Evolutionary conservation across 495 filamentous ascomycete genomes (phyloP), one percentile per base, ranked within the genome.

Genomic region (Aspergillus leporis): DNA sequence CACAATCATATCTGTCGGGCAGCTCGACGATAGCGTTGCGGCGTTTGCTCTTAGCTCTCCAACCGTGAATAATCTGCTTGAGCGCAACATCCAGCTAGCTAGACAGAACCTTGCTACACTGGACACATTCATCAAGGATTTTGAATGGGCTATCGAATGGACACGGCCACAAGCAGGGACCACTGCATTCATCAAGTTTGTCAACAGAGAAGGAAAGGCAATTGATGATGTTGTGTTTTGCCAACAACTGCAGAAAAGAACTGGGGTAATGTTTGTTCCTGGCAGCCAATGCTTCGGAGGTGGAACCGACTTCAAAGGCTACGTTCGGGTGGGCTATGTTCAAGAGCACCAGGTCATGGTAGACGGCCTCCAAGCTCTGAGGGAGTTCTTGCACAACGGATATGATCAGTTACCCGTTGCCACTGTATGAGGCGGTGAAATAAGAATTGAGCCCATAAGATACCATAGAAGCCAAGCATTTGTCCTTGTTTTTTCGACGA

Each of bases 1-100:
- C 78, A 91, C 89, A 6, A 89, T 85, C 7, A 93, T 92, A 59
- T 86, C 86, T 46, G 89, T 93, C 1, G 86, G 83, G 38, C 87
- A 88, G 73, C 74, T 94, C 6, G 90, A 92, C 65, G 88, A 92
- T 68, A 78, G 79, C 51, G 81, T 93, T 9, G 90, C 90, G 5
- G 73, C 82, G 10, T 90, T 83, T 56, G 89, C 91, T 0, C 75
- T 92, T 5, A 78, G 78, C n/a, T 64, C 65, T 8, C 61, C 75
- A 7, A 83, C 87, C 1, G 70, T 88, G 23, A 76, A 85, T 8
- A 72, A 73, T 14, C 71, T 95, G 16, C 72, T 93, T 22, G 60
- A 67, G 18, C 77, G 90, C 5, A 91, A 92, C 62, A 66, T 86
- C 52, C 66, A 76, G 53, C 76, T 93, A 8, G 88, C 87, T 21